Percentiles rank a stretch among this genome's conserved stretches.
Conservation (phyloP, 2,329 filamentous ascomycete genomes). For the Ophiocordyceps camponoti-saundersi region DNA sequence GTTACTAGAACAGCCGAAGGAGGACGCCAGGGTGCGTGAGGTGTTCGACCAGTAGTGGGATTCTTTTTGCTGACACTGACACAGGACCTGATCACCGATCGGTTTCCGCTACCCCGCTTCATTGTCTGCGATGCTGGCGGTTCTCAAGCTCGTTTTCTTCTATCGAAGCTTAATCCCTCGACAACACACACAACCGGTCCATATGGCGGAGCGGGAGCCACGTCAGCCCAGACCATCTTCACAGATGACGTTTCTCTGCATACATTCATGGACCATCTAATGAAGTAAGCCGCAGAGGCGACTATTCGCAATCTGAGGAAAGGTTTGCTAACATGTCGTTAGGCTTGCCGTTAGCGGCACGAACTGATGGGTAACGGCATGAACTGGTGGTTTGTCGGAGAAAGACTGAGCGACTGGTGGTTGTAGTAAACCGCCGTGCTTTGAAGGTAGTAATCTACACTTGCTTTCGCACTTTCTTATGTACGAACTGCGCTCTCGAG, state of each 20-base stretch:
- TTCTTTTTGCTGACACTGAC: slow-evolving; percentile 8
- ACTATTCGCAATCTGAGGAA: too few species aligned
- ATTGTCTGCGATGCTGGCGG: slow-evolving; percentile 98
- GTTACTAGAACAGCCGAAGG: slow-evolving; percentile 82
- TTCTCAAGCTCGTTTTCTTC: slow-evolving; percentile 88
- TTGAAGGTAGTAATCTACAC: too few species aligned
- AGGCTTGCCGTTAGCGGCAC: too few species aligned
- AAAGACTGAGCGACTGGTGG: too few species aligned
- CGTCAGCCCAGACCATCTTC: slow-evolving; percentile 94
- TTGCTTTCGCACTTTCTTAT: too few species aligned
- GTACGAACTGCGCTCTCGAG: too few species aligned
- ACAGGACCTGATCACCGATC: slow-evolving; percentile 88
- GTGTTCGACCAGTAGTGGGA: not conserved
- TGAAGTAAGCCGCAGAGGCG: slow-evolving; percentile 54
- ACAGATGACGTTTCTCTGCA: slow-evolving; percentile 96
- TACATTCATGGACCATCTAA: slow-evolving; percentile 98
- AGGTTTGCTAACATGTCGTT: too few species aligned
- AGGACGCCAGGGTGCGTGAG: slow-evolving; percentile 70
- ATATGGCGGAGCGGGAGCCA: slow-evolving; percentile 71
- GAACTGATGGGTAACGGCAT: too few species aligned
- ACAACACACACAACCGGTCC: slow-evolving; percentile 90
- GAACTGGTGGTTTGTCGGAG: too few species aligned
- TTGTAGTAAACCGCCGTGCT: too few species aligned
- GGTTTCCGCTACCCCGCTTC: slow-evolving; percentile 95
- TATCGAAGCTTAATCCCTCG: slow-evolving; percentile 93